phyloP scores from a whole-genome alignment of 2,329 filamentous ascomycete genomes.

The Cytospora paraplurivora region DNA sequence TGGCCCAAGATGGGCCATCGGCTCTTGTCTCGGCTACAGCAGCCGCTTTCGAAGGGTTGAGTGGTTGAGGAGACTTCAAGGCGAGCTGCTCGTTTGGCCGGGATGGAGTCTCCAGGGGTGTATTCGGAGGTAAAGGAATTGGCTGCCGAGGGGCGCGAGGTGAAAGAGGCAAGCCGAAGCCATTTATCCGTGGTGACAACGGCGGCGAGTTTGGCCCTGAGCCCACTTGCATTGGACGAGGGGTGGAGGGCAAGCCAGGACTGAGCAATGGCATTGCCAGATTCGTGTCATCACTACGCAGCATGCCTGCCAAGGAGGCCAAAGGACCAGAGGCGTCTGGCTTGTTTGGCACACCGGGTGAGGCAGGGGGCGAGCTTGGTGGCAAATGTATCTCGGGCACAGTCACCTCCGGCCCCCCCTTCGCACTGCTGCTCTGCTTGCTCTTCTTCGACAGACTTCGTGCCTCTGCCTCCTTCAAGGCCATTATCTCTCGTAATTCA shows the following conservation, averaged over 20 bases:
- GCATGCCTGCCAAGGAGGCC: slow-evolving; percentile 55
- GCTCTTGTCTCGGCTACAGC: slow-evolving; percentile 28
- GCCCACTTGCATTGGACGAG: slow-evolving; percentile 58
- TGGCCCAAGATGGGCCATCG: slow-evolving; percentile 38
- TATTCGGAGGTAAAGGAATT: slow-evolving; percentile 71
- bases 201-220: slow-evolving; percentile 64
- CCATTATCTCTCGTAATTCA: slow-evolving; percentile 70
- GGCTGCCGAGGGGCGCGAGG: slow-evolving; percentile 74
- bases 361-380: slow-evolving; percentile 44
- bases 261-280: slow-evolving; percentile 54
- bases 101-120: slow-evolving; percentile 65
- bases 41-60: slow-evolving; percentile 43
- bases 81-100: slow-evolving; percentile 38
- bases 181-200: slow-evolving; percentile 63
- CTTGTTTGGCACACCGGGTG: slow-evolving; percentile 37
- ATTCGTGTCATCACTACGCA: slow-evolving; percentile 43
- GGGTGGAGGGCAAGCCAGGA: slow-evolving; percentile 61
- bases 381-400: slow-evolving; percentile 36
- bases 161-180: slow-evolving; percentile 51
- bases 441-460: slow-evolving; percentile 76
- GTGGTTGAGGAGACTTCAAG: slow-evolving; percentile 45
- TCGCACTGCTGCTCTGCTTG: slow-evolving; percentile 56
- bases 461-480: slow-evolving; percentile 66
- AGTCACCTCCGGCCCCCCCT: slow-evolving; percentile 47
- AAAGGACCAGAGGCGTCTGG: slow-evolving; percentile 45